Evolutionary conservation across 225 moss, liverwort and hornwort species (phyloP), one percentile per base, ranked within the genome.

Genomic region (Lunularia cruciata): DNA sequence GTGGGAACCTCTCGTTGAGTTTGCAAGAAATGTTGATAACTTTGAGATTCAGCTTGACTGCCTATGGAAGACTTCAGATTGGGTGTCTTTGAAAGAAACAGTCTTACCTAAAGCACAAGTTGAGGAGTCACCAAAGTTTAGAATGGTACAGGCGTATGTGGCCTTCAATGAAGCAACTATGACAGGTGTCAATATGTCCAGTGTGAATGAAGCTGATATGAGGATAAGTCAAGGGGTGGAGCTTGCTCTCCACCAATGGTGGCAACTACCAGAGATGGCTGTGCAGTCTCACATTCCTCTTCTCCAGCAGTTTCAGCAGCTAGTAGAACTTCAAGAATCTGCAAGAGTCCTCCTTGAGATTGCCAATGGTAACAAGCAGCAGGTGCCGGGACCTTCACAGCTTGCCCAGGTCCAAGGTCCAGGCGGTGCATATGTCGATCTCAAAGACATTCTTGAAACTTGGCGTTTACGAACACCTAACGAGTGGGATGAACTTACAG

Each of bases 211-310:
- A 77, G 93, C 89, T 65, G 98, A 99, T 78, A 68, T 42, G 75
- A 85, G 91, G 63, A 86, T 99, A 77, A 84, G 87, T 59, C 98
- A 91, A 89, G 98, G 98, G 22, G 85, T 99, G 53, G 98, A 99
- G 59, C 70, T 99, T 68, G 98, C 98, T 68, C 86, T 99, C 47
- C 86, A 91, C 66, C 84, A 99, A 49, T 99, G 98, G 98, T 99
- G 98, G 98, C 98, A 99, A 77, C 79, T 93, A 64, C 98, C 98
- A 56, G 91, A 91, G 77, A 91, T 99, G 98, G 98, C 98, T 74
- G 91, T 99, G 34, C 93, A 99, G 73, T 99, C 98, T 68, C 98
- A 99, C 65, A 89, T 99, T 73, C 98, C 98, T 75, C 93, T 99
- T 71, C 73, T 99, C 67, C 93, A 99, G 78, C 93, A 99, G 73